Conservation (phyloP, 805 yeast genomes). For the Nakazawaea laoshanensis region DNA sequence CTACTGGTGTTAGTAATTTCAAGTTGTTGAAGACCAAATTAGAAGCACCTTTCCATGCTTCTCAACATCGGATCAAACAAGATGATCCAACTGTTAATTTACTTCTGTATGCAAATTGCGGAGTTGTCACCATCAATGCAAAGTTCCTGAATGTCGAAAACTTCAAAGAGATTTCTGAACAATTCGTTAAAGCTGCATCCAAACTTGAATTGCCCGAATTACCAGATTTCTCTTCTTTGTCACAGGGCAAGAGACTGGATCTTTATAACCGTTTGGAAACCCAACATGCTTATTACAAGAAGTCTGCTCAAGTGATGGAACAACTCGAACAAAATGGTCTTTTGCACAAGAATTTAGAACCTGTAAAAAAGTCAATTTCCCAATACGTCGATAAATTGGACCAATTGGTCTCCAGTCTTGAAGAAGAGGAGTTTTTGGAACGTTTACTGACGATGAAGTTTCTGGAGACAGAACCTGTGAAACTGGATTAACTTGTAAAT, state of each 20-base stretch:
- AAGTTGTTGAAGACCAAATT: conserved; percentile 3
- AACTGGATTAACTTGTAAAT: too few species aligned
- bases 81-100: conserved; percentile 3
- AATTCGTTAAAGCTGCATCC: background rate
- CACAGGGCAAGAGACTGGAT: conserved; percentile 4
- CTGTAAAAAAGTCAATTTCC: background rate
- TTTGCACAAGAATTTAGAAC: background rate
- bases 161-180: conserved; percentile 1
- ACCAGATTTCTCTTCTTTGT: conserved; percentile 1
- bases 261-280: conserved; percentile 1
- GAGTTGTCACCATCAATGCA: conserved; percentile 1
- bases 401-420: conserved; percentile 1
- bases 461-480: too few species aligned
- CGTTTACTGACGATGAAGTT: too few species aligned
- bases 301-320: background rate
- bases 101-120: conserved; percentile 1
- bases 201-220: background rate
- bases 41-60: background rate
- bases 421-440: too few species aligned
- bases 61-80: background rate
- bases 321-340: background rate
- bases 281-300: conserved; percentile 8
- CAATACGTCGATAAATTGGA: background rate
- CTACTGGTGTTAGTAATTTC: background rate
- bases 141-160: background rate